phyloP scores from a whole-genome alignment of 2,329 filamentous ascomycete species.

The Phialophora expanda region DNA sequence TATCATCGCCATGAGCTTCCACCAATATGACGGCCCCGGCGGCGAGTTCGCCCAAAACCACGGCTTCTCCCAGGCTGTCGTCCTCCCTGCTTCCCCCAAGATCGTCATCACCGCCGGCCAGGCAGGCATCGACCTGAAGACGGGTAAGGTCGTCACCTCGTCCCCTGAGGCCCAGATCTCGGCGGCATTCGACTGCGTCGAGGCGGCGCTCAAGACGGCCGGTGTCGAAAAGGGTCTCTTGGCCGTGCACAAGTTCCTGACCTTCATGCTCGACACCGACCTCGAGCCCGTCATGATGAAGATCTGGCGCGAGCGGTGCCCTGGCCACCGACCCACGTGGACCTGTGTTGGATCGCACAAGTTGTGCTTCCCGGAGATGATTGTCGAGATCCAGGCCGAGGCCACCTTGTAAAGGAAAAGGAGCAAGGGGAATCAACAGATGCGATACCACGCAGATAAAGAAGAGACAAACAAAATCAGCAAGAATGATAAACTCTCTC shows the following conservation, averaged over 20 bases:
- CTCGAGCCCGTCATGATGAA: slow-evolving; percentile 16
- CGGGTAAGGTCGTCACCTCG: slow-evolving; percentile 8
- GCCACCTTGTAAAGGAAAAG: background rate
- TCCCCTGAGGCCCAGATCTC: slow-evolving; percentile 12
- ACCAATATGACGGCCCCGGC: too few species aligned
- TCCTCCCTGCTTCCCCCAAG: slow-evolving; percentile 8
- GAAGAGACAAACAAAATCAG: too few species aligned
- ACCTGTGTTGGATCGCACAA: slow-evolving; percentile 12
- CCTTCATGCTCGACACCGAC: slow-evolving; percentile 12
- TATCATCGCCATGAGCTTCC: too few species aligned
- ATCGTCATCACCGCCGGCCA: slow-evolving; percentile 15
- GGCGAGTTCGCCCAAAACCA: slow-evolving; percentile 1
- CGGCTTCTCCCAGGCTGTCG: slow-evolving; percentile 12
- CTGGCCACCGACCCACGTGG: slow-evolving; percentile 13
- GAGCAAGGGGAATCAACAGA: too few species aligned
- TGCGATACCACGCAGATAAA: too few species aligned
- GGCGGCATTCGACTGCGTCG: background rate
- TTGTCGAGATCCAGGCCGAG: slow-evolving; percentile 14
- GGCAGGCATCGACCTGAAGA: slow-evolving; percentile 10
- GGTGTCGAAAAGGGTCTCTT: too few species aligned
- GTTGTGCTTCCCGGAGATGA: slow-evolving; percentile 14
- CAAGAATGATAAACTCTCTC: too few species aligned
- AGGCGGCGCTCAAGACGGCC: too few species aligned
- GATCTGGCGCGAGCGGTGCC: slow-evolving; percentile 14
- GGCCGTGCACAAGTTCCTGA: slow-evolving; percentile 12